Evolutionary conservation across 768 basidiomycete species (phyloP).

Genomic region (Boletales sp.): DNA sequence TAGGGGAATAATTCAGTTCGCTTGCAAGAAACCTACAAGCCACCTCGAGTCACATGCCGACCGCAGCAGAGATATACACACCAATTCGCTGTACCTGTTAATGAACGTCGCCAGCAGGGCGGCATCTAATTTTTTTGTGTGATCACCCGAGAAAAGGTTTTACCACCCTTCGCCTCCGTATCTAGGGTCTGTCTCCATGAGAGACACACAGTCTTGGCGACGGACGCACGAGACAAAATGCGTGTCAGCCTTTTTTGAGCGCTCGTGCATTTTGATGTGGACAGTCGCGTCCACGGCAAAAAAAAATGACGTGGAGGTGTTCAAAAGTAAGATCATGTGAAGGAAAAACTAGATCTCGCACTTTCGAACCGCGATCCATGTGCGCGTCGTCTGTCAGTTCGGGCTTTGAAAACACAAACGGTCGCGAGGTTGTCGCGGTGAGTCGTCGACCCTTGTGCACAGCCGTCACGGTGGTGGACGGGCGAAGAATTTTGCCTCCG

Average conservation of each 20-base stretch:
- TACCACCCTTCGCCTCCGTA: slow-evolving; percentile 19
- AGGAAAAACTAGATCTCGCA: slow-evolving; percentile 21
- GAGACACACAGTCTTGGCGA: not conserved
- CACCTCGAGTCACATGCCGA: not conserved
- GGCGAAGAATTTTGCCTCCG: slow-evolving; percentile 5
- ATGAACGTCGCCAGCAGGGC: slow-evolving; percentile 24
- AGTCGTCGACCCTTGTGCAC: not conserved
- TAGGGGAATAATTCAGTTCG: slow-evolving; percentile 22
- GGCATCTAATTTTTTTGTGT: slow-evolving; percentile 9
- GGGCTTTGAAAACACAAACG: slow-evolving; percentile 27
- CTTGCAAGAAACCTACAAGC: slow-evolving; percentile 23
- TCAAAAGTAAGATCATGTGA: not conserved
- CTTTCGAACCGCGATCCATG: slow-evolving; percentile 9
- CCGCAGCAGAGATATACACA: slow-evolving; percentile 1
- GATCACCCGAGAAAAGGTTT: not conserved
- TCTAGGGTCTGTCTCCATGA: slow-evolving; percentile 5
- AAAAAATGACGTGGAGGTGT: fast-evolving
- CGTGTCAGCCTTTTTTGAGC: slow-evolving; percentile 29
- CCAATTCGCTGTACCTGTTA: too few species aligned
- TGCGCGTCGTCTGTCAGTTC: slow-evolving; percentile 28
- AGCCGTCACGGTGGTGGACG: not conserved
- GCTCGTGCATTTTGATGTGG: slow-evolving; percentile 26
- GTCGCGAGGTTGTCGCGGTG: slow-evolving; percentile 15
- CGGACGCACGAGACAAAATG: slow-evolving; percentile 26
- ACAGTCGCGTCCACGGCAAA: not conserved